These are phyloP conservation scores for Boechera divaricarpa DNA, from an alignment of 345 rosid species.

Conservation along the genomic window DNA sequence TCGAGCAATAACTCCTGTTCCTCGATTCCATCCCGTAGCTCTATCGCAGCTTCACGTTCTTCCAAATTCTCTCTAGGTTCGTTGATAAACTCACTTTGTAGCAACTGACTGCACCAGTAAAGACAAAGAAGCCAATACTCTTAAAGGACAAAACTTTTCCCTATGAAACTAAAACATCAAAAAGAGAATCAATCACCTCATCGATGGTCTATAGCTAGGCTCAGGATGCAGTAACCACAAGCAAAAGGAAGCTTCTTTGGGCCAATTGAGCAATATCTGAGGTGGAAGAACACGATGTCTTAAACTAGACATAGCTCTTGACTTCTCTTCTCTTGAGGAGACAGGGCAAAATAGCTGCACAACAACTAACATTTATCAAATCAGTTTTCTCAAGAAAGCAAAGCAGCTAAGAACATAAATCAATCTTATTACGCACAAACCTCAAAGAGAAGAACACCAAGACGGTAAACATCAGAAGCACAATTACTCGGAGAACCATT, in stretches of 20 bases:
- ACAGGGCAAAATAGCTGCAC: slow-evolving; percentile 73
- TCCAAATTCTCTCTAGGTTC: slow-evolving; percentile 75
- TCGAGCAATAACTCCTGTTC: slow-evolving; percentile 85
- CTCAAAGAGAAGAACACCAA: slow-evolving; percentile 97
- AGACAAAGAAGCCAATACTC: background rate
- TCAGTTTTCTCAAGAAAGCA: slow-evolving; percentile 23
- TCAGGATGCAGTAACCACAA: slow-evolving; percentile 92
- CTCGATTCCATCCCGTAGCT: slow-evolving; percentile 74
- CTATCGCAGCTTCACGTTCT: slow-evolving; percentile 84
- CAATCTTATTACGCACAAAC: slow-evolving; percentile 47
- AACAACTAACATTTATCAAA: slow-evolving; percentile 41
- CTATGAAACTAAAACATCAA: background rate
- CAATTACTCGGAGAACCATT: slow-evolving; percentile 62
- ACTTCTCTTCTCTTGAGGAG: slow-evolving; percentile 70
- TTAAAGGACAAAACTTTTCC: background rate
- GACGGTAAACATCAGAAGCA: slow-evolving; percentile 86
- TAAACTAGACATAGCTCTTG: slow-evolving; percentile 86
- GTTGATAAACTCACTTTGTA: slow-evolving; percentile 80
- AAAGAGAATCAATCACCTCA: slow-evolving; percentile 39
- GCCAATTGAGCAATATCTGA: slow-evolving; percentile 77
- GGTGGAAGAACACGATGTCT: slow-evolving; percentile 98
- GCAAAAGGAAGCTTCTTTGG: slow-evolving; percentile 95
- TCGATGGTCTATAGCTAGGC: slow-evolving; percentile 75
- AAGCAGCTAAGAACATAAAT: slow-evolving; percentile 39
- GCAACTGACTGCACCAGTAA: slow-evolving; percentile 61